Evolutionary conservation across 2,329 filamentous ascomycete species (phyloP), one percentile per base, ranked within the genome.

Genomic region (Xylaria sp.): DNA sequence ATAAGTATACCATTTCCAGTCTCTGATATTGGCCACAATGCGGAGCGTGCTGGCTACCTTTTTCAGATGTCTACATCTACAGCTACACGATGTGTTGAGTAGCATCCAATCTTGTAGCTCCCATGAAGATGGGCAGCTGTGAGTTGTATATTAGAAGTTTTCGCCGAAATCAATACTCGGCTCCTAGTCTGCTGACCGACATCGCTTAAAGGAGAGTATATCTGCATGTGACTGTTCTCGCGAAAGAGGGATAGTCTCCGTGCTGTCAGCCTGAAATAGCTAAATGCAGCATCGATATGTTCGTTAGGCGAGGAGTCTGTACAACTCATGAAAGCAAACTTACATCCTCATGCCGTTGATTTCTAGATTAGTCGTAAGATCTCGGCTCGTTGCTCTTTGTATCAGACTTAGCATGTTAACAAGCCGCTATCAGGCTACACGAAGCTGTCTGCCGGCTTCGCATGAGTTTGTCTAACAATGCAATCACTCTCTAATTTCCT

Each of bases 391-490:
- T 52, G 1, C 34, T 18, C 5, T 48, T 1, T 0, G 4, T 15
- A 52, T 48, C 12, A 20, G 32, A 28, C 8, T 20, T 41, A 41
- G 41, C 23, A 61, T 39, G 23, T 37, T 54, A 60, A 50, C 48
- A 12, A 58, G 50, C 28, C 48, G 25, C 15, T 34, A 6, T 25
- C 18, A 32, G 23, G 54, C 37, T 60, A 44, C 61, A 54, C 57
- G 18, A 41, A 56, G 37, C 64, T 41, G 50, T 57, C 57, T 10
- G 20, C 37, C 50, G 20, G 25, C 44, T 56, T 51, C 39, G 56
- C 44, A 52, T 46, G 57, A 65, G 25, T 64, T 59, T 66, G 66
- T 69, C 37, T 23, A 32, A 69, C 63, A 3, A 57, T 60, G 12
- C 48, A 69, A 60, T 66, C 20, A 66, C 25, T 69, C 41, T 20